Base-by-base conservation (phyloP, 495 filamentous ascomycete genomes). In the Aspergillus sclerotioniger region DNA sequence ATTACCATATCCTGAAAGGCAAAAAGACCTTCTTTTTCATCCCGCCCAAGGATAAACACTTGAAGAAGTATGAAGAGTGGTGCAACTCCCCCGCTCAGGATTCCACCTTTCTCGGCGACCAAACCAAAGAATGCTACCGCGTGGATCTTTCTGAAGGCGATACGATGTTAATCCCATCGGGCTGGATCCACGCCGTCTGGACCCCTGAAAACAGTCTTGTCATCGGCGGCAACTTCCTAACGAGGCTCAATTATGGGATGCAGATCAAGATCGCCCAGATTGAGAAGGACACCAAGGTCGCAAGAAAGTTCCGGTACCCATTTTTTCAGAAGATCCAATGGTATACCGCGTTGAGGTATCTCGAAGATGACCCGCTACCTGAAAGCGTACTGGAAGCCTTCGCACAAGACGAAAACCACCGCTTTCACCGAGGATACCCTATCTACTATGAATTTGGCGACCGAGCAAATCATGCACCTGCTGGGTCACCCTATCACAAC, bases 181-280 rank as follows among this genome's bases (percentile, higher is more conserved):
- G 88, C 10, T 91, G 88, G 88, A 91, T 91, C 53, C 88, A 91
- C 65, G 87, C 88, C 13, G 88, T 91, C 7, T 90, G 89, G 85
- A 91, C 88, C 15, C 88, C 88, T 2, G 81, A 87, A 59, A 85
- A 90, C 64, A 90, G 86, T 62, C 66, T 91, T 46, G 88, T 91
- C 16, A 89, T 91, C 55, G 88, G 88, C 20, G 88, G 88, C 21
- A 91, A 91, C 67, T 90, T 90, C 60, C 73, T 91, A 31, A 90
- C 88, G 1, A 71, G 84, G 32, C 71, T 88, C 60, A 86, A 88
- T 51, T 90, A 86, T 63, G 77, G 78, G 19, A 90, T 88, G 79
- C 88, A 91, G 68, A 83, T 91, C 65, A 80, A 82, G 50, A 76
- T 91, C 8, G 78, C 84, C 29, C 85, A 87, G 52, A 84, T 90